Percentiles rank a stretch among this genome's conserved stretches.
phyloP scores from a whole-genome alignment of 305 asterid species.

The Solanum hybrid region DNA sequence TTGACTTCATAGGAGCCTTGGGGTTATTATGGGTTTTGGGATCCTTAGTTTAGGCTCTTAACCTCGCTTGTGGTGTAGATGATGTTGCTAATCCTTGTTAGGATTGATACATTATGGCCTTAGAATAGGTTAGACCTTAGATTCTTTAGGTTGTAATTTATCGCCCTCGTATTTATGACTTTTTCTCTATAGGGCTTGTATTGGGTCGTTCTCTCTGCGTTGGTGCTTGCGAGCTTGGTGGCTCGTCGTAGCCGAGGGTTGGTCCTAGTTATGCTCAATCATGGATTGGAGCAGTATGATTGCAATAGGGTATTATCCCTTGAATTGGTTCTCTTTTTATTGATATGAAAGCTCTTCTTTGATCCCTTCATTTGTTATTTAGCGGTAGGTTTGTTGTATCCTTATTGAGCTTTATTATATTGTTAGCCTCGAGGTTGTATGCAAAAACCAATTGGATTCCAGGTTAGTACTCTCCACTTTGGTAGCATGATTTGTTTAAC shows the following conservation, averaged over 20 bases:
- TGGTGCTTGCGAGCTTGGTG: neutral
- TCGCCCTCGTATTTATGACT: neutral
- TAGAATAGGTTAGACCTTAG: neutral
- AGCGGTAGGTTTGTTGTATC: neutral
- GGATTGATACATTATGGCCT: neutral
- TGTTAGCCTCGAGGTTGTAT: neutral
- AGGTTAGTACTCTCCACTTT: neutral
- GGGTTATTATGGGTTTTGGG: neutral
- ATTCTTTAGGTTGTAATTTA: neutral
- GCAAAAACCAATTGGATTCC: neutral
- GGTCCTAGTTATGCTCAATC: neutral
- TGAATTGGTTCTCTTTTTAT: neutral
- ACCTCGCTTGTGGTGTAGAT: neutral
- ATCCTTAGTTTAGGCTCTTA: neutral
- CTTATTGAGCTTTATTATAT: neutral
- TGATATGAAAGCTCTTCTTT: neutral
- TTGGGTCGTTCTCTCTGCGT: neutral
- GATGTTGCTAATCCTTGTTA: neutral
- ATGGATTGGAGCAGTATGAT: neutral
- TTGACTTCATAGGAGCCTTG: neutral
- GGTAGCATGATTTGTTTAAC: no score
- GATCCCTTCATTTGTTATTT: neutral
- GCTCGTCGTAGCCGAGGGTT: neutral
- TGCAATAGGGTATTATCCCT: neutral
- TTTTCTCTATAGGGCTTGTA: neutral